Percentiles rank a stretch among this genome's conserved stretches.
Conservation (phyloP, 306 rosid genomes). For the Arachis stenosperma region DNA sequence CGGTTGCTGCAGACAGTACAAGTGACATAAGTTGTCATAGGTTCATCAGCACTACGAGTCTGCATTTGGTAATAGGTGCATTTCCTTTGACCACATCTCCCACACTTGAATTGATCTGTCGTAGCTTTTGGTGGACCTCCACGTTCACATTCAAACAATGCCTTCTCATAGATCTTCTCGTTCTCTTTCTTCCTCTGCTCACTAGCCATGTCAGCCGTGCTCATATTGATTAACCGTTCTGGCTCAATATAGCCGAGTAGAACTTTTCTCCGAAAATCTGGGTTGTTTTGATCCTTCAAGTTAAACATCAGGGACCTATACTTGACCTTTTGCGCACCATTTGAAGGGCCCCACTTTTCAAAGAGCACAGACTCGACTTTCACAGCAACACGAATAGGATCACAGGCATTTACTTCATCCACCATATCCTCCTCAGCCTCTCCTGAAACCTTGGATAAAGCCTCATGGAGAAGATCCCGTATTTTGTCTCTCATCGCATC, state of each 20-base stretch:
- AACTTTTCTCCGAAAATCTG: slow-evolving; percentile 93
- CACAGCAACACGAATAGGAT: slow-evolving; percentile 90
- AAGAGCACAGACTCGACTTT: slow-evolving; percentile 82
- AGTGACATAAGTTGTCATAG: slow-evolving; percentile 98
- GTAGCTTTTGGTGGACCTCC: slow-evolving; percentile 72
- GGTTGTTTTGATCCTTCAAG: slow-evolving; percentile 89
- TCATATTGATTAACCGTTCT: slow-evolving; percentile 70
- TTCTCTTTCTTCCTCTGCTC: slow-evolving; percentile 77
- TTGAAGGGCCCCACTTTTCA: slow-evolving; percentile 93
- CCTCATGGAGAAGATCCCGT: slow-evolving; percentile 76
- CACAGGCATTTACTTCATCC: slow-evolving; percentile 63
- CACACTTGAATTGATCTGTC: slow-evolving; percentile 92
- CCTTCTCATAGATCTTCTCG: slow-evolving; percentile 71
- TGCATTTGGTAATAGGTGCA: slow-evolving; percentile 97
- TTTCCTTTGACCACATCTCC: slow-evolving; percentile 91
- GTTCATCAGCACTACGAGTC: slow-evolving; percentile 99
- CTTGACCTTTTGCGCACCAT: slow-evolving; percentile 83
- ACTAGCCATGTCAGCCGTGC: slow-evolving; percentile 91
- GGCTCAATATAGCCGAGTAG: slow-evolving; percentile 75
- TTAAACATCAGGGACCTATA: slow-evolving; percentile 89
- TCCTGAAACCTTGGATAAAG: slow-evolving; percentile 66
- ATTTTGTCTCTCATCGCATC: slow-evolving; percentile 75
- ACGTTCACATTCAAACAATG: slow-evolving; percentile 86
- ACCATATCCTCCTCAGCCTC: slow-evolving; percentile 70
- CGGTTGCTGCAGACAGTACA: slow-evolving; percentile 85